These are phyloP conservation scores for Candida ficus DNA, from an alignment of 805 yeast genomes.

Conservation along the genomic window DNA sequence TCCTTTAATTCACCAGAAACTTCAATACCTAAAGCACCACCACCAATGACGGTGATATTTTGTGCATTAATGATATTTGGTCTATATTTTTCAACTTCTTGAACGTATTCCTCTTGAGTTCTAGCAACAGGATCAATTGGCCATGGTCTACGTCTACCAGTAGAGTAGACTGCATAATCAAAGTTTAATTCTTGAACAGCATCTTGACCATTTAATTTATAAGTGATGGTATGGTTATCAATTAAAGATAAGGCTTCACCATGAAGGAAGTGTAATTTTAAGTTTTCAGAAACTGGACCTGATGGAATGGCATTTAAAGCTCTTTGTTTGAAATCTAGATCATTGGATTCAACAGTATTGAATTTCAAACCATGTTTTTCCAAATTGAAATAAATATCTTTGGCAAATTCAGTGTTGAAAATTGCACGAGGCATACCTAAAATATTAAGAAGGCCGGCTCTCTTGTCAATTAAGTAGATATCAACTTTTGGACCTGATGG, in stretches of 20 bases:
- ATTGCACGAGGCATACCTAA: slow-evolving; percentile 35
- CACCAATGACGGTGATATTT: slow-evolving; percentile 43
- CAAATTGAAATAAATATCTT: slow-evolving; percentile 27
- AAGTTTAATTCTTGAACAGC: slow-evolving; percentile 27
- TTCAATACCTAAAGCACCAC: slow-evolving; percentile 50
- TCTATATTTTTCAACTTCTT: slow-evolving; percentile 37
- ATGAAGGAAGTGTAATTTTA: slow-evolving; percentile 19
- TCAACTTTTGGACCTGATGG: slow-evolving; percentile 17
- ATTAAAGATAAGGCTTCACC: slow-evolving; percentile 21
- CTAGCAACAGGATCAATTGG: slow-evolving; percentile 46
- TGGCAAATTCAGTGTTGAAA: slow-evolving; percentile 33
- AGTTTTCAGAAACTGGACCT: slow-evolving; percentile 8
- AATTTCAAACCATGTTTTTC: slow-evolving; percentile 22
- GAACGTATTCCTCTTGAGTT: slow-evolving; percentile 30
- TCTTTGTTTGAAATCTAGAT: slow-evolving; percentile 22
- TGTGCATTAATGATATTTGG: slow-evolving; percentile 30
- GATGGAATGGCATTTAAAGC: not conserved
- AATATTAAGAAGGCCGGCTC: slow-evolving; percentile 35
- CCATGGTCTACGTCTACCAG: slow-evolving; percentile 48
- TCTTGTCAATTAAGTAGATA: slow-evolving; percentile 33
- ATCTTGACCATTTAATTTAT: slow-evolving; percentile 19
- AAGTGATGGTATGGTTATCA: slow-evolving; percentile 16
- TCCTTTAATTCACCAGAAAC: slow-evolving; percentile 42
- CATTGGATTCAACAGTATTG: slow-evolving; percentile 31
- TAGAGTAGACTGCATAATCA: slow-evolving; percentile 44